Evolutionary conservation across 306 rosid genomes (phyloP), one percentile per base, ranked within the genome.

Genomic region (Corylus heterophylla): DNA sequence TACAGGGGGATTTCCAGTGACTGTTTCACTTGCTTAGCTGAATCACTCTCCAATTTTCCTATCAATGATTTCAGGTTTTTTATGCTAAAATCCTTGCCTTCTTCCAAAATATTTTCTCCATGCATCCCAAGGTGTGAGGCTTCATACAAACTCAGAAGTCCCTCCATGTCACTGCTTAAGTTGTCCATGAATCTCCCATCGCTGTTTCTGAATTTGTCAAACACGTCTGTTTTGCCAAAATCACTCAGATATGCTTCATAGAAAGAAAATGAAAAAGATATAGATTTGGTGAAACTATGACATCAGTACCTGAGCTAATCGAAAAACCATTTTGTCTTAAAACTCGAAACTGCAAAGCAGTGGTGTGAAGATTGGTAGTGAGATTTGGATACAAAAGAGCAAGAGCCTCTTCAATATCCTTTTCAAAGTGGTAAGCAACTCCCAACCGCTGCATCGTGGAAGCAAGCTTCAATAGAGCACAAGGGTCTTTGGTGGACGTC

Each of bases 61-160:
- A 20, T 1, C 37, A 58, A 49, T 63, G 25, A 44, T 52, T 51
- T 76, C 58, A 84, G 73, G 16, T 18, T 54, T 50, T 50, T 66
- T 1, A 11, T 27, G 12, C 75, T 73, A 39, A 80, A 84, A 73
- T 48, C 54, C 22, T 58, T 49, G 79, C 80, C 84, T 72, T 76
- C 87, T 14, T 76, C 80, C 3, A 80, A 29, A 50, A 73, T 78
- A 54, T 73, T 78, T 84, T 80, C 84, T 59, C 63, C 82, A 3
- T 6, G 42, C 69, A 77, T 72, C 11, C 77, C 77, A 9, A 80
- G 82, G 54, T 80, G 69, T 1, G 87, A 72, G 47, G 84, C 84
- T 56, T 84, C 84, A 68, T 72, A 84, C 79, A 84, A 77, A 52
- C 82, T 77, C 82, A 76, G 8, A 48, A 80, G 54, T 22, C 79